Evolutionary conservation across 2,329 filamentous ascomycete genomes (phyloP).

Genomic region (Elsinoe perseae): DNA sequence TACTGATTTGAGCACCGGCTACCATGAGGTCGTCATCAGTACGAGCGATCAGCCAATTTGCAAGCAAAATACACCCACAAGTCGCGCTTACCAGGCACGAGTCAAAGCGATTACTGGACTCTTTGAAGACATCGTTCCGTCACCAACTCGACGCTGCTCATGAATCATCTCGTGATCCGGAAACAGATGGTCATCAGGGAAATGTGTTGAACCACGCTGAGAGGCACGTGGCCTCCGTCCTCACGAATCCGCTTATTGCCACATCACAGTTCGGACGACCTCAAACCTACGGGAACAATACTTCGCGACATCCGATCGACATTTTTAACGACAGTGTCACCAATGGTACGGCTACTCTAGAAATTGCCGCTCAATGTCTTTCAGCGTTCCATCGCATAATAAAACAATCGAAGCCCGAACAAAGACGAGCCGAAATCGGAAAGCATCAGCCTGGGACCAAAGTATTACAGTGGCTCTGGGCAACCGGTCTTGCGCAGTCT

Average conservation of each 20-base stretch:
- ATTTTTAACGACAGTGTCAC: constrained; percentile 37
- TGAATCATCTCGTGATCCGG: constrained; percentile 25
- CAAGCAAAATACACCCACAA: constrained; percentile 47
- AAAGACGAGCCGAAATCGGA: constrained; percentile 16
- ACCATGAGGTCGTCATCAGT: constrained; percentile 47
- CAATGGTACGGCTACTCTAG: constrained; percentile 32
- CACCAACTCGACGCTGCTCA: constrained; percentile 54
- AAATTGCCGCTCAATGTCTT: constrained; percentile 34
- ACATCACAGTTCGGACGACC: constrained; percentile 21
- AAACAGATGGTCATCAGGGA: neutral
- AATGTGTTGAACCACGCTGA: constrained; percentile 27
- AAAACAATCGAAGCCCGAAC: constrained; percentile 17
- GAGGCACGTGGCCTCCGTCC: constrained; percentile 42
- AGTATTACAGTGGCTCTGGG: constrained; percentile 27
- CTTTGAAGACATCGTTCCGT: constrained; percentile 57
- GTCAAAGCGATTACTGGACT: constrained; percentile 51
- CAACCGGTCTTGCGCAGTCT: constrained; percentile 19
- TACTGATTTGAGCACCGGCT: neutral
- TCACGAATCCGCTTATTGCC: constrained; percentile 44
- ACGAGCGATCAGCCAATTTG: constrained; percentile 42
- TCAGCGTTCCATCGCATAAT: constrained; percentile 25
- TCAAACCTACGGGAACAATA: constrained; percentile 19
- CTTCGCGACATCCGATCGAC: constrained; percentile 33
- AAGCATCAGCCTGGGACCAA: constrained; percentile 24
- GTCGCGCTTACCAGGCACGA: constrained; percentile 50